Conservation (phyloP, 1,284 basidiomycete species). For the Anthracocystis panici-leucophaei region DNA sequence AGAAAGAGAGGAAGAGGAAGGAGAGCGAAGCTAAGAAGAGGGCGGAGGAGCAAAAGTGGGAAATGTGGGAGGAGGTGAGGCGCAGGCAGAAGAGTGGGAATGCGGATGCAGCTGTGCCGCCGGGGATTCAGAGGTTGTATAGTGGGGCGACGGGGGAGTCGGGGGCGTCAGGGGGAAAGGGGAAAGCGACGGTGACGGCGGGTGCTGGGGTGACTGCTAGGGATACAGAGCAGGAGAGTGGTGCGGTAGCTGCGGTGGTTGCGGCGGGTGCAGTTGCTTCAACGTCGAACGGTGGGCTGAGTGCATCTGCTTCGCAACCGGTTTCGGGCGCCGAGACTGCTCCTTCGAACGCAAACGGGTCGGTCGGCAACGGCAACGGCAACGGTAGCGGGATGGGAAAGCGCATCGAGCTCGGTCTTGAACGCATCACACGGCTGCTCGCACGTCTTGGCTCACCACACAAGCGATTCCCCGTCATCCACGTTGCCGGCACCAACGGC, state of each 20-base stretch:
- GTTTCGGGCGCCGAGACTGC: background rate
- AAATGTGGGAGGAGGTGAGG: constrained; percentile 59
- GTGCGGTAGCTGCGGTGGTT: background rate
- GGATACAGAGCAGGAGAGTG: background rate
- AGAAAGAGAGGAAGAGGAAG: constrained; percentile 46
- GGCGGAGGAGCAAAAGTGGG: constrained; percentile 54
- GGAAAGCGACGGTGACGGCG: background rate
- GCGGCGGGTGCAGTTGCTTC: background rate
- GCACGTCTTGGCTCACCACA: constrained; percentile 73
- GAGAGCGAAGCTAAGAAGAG: constrained; percentile 49
- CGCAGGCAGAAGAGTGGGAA: constrained; percentile 39
- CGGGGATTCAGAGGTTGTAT: constrained; percentile 41
- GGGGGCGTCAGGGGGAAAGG: background rate
- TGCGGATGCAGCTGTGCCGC: constrained; percentile 16
- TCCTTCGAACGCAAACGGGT: constrained; percentile 15
- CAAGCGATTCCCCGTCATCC: constrained; percentile 84
- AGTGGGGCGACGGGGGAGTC: constrained; percentile 22
- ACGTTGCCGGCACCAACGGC: constrained; percentile 96
- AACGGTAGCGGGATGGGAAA: constrained; percentile 16
- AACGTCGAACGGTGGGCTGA: background rate
- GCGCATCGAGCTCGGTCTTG: constrained; percentile 80
- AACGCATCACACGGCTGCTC: constrained; percentile 78
- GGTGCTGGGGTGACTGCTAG: background rate
- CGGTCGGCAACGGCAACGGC: constrained; percentile 1
- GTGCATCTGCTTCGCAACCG: background rate